phyloP scores from a whole-genome alignment of 768 basidiomycete genomes.

The Punctularia strigosozonata region DNA sequence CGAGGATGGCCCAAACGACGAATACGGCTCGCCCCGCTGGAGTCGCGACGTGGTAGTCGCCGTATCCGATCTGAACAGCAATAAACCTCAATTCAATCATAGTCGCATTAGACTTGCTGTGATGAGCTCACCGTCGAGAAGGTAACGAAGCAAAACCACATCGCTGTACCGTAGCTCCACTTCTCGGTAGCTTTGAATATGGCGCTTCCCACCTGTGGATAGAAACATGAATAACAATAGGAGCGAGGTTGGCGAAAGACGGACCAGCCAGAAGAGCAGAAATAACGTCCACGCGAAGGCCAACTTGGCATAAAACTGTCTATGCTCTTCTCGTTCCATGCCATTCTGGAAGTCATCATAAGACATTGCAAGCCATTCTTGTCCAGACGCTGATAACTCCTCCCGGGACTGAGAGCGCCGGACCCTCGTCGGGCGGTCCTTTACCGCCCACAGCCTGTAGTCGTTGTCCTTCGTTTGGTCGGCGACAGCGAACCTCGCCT shows the following conservation, averaged over 20 bases:
- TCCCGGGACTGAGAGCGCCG: conserved; percentile 12
- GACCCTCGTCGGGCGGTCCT: too few species aligned
- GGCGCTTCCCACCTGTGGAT: conserved; percentile 46
- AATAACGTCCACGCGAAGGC: conserved; percentile 47
- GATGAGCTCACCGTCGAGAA: too few species aligned
- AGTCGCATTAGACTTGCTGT: too few species aligned
- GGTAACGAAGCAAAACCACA: conserved; percentile 81
- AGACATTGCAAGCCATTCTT: not conserved
- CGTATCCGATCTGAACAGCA: conserved; percentile 72
- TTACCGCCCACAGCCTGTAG: too few species aligned
- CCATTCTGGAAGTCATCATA: conserved; percentile 11
- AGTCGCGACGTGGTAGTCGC: conserved; percentile 51
- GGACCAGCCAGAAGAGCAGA: conserved; percentile 68
- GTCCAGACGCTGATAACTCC: conserved; percentile 4
- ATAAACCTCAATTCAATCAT: too few species aligned
- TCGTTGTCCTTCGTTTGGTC: too few species aligned
- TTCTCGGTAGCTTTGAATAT: conserved; percentile 61
- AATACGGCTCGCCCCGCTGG: conserved; percentile 68
- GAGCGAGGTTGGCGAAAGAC: conserved; percentile 8
- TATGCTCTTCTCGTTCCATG: conserved; percentile 28
- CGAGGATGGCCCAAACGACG: conserved; percentile 67
- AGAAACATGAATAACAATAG: not conserved
- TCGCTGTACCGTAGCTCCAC: conserved; percentile 50
- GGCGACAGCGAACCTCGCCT: too few species aligned
- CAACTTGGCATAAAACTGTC: conserved; percentile 45